These are phyloP conservation scores for Xylaria bambusicola DNA, from an alignment of 495 filamentous ascomycete genomes.

Conservation along the genomic window DNA sequence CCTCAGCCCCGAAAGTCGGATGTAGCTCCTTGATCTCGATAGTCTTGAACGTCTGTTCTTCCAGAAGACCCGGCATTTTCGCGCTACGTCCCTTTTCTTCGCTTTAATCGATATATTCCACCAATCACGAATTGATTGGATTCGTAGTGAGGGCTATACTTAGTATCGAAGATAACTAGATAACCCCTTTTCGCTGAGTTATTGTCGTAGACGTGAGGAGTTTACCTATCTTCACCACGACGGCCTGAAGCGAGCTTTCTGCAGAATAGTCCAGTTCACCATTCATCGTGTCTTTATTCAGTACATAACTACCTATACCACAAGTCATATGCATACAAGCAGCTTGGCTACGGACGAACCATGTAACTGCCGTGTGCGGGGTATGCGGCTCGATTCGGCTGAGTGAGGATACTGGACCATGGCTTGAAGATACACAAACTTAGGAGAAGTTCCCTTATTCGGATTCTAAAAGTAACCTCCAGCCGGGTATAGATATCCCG, in stretches of 20 bases:
- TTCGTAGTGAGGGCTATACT: too few relatives aligned
- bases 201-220: too few relatives aligned
- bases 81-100: background rate
- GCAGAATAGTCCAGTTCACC: too few relatives aligned
- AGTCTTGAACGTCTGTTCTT: conserved; percentile 33
- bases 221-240: too few relatives aligned
- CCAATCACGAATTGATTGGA: too few relatives aligned
- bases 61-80: conserved; percentile 30
- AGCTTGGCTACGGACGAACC: too few relatives aligned
- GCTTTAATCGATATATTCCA: background rate
- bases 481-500: too few relatives aligned
- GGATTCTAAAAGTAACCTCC: background rate
- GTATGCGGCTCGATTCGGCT: background rate
- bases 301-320: background rate
- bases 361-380: conserved; percentile 26
- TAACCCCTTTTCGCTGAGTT: too few relatives aligned
- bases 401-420: background rate
- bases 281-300: too few relatives aligned
- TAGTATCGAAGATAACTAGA: too few relatives aligned
- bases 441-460: background rate
- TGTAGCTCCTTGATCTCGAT: conserved; percentile 49
- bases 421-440: background rate
- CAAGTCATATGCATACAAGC: too few relatives aligned
- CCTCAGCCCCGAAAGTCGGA: conserved; percentile 57
- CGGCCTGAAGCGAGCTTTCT: too few relatives aligned